Base-by-base conservation (phyloP, 78 protist genomes). In the Speleostelium caveatum region DNA sequence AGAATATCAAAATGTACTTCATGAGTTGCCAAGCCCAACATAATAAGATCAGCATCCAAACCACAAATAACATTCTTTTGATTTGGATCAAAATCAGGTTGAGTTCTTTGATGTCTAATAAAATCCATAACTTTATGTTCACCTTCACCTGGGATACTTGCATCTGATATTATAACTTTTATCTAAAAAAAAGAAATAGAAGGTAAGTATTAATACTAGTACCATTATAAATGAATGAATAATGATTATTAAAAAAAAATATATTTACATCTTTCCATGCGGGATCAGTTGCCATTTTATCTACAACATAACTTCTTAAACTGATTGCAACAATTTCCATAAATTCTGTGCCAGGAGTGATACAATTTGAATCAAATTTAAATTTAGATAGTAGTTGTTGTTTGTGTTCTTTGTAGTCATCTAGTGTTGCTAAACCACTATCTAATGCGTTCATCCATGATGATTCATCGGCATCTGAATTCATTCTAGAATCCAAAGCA, bases 31-130 rank as follows among this genome's bases (percentile, higher is more conserved):
- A 99, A 91, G 1, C 95, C 94, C 60, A 99, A 95, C 98, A 98
- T 96, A 89, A 99, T 98, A 39, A 99, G 94, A 63, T 99, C 99
- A 6, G 99, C 99, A 77, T 99, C 99, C 45, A 96, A 73, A 28
- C 98, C 98, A 89, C 95, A 94, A 24, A 98, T 58, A 38, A 76
- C 56, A 56, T 98, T 98, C 16, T 91, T 28, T 21, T 51, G 42
- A 59, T 93, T 76, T 32, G 98, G 95, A 49, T 90, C 65, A 87
- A 89, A 97, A 8, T 36, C 95, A 17, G 91, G 88, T 32, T 45
- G 75, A 36, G 86, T 60, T 67, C 96, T 83, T 67, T 95, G 93
- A 49, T 26, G 38, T 42, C 99, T 83, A 87, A 98, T 90, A 67
- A 45, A 96, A 39, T 95, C 96, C 97, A 97, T 94, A 68, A 98